These are phyloP conservation scores for Nemania sp. DNA, from an alignment of 2,329 filamentous ascomycete species.

Conservation along the genomic window DNA sequence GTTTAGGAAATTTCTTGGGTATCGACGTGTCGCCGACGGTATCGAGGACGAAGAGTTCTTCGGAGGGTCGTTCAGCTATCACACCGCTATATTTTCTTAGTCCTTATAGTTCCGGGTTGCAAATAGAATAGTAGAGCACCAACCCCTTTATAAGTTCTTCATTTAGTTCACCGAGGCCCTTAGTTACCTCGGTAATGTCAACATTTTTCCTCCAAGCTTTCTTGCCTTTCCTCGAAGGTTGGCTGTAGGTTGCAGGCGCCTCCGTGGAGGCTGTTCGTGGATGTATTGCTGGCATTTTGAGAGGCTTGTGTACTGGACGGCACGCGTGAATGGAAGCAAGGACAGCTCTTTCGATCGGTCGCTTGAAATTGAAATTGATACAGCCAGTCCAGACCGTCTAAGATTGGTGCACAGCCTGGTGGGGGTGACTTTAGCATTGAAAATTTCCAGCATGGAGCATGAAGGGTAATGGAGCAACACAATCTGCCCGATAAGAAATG, in stretches of 20 bases:
- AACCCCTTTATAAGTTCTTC: constrained; percentile 93
- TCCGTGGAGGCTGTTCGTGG: constrained; percentile 61
- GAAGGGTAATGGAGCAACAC: too few species aligned
- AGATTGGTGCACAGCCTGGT: constrained; percentile 9
- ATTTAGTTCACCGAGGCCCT: constrained; percentile 84
- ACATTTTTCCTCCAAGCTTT: constrained; percentile 99
- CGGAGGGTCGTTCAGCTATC: constrained; percentile 82
- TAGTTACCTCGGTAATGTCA: constrained; percentile 86
- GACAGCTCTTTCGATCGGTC: background rate
- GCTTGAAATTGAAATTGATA: background rate
- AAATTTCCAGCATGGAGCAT: constrained; percentile 33
- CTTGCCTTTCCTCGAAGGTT: constrained; percentile 95
- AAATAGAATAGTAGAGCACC: constrained; percentile 38
- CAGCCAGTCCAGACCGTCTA: background rate
- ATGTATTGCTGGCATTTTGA: constrained; percentile 66
- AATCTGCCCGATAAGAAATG: constrained; percentile 29
- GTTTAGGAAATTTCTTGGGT: constrained; percentile 71
- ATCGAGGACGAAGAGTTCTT: constrained; percentile 88
- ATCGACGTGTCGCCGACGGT: constrained; percentile 76
- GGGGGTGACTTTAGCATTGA: constrained; percentile 28
- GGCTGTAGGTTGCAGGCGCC: constrained; percentile 83
- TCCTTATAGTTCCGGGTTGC: background rate
- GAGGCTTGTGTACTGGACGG: background rate
- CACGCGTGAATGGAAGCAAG: background rate
- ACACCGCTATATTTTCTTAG: constrained; percentile 74